Base-by-base conservation (phyloP, 2,329 filamentous ascomycete genomes). In the Laburnicola sp. region DNA sequence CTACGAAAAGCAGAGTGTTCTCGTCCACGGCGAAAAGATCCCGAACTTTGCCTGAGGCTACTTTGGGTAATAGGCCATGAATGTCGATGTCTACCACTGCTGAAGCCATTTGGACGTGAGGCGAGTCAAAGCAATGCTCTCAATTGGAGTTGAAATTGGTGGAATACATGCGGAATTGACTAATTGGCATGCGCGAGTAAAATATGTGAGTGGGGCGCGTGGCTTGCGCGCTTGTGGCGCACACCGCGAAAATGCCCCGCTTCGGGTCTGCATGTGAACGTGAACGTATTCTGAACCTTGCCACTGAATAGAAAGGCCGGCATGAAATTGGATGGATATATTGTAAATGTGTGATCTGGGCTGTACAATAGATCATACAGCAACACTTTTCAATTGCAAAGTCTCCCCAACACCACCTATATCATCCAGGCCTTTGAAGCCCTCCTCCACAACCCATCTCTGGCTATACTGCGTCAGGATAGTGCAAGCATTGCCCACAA, bases 361-460 rank as follows among this genome's bases (percentile, higher is more conserved):
- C 30, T 32, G 7, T 32, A 7, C 7, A 7, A n/a, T 41, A 26
- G 25, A 27, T 7, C 10, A 41, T 27, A 27, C 11, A 27, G 25
- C 11, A 27, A 31, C 28, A 9, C 31, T 23, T 32, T 31, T 5
- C 23, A 34, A 25, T 8, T 27, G 21, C 27, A 46, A 9, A 35
- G 38, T 28, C 23, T 25, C n/a, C 32, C 10, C 31, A 21, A 8
- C n/a, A 4, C 46, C 56, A 7, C 56, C 60, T 6, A 69, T 16
- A 45, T 63, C 53, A 35, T 93, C 88, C 46, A 96, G 70, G 0
- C 86, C 88, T 56, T 80, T 80, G 65, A 96, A 96, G 0, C 91
- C 92, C 41, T 97, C 92, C 70, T 97, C 91, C 0, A 96, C 89
- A 0, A 81, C 76, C 93, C 93, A 97, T 50, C 84, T 84, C 63